phyloP scores from a whole-genome alignment of 345 rosid species.

The Eucalyptus sp. region DNA sequence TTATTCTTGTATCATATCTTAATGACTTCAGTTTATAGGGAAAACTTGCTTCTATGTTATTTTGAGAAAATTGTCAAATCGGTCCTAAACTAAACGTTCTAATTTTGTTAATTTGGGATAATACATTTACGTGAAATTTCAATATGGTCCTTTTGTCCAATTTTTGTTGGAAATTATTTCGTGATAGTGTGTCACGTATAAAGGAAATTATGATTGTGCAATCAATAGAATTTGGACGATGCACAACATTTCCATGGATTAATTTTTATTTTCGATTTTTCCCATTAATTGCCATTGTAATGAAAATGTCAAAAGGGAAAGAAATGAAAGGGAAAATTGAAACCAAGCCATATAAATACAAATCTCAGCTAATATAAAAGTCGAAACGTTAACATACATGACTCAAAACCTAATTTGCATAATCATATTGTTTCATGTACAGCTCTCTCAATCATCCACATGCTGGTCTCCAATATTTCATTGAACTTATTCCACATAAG shows the following conservation, averaged over 20 bases:
- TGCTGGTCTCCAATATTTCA: background rate
- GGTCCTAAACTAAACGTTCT: background rate
- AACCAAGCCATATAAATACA: background rate
- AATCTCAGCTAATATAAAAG: background rate
- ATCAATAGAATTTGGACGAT: background rate
- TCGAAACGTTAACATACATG: background rate
- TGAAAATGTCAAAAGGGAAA: background rate
- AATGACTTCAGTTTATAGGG: background rate
- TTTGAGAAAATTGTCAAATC: background rate
- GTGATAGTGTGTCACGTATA: background rate
- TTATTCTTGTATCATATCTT: background rate
- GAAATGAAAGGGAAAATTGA: background rate
- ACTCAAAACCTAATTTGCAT: background rate
- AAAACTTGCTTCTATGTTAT: background rate
- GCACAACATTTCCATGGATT: background rate
- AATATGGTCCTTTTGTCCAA: background rate
- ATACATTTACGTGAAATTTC: background rate
- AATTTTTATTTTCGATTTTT: background rate
- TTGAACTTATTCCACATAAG: background rate
- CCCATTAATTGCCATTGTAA: background rate
- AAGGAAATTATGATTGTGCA: background rate
- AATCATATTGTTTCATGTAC: background rate
- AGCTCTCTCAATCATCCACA: background rate
- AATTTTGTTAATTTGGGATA: background rate
- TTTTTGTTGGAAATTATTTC: background rate